A percentile compares a stretch with the other conserved stretches of the same genome.
These are phyloP conservation scores for Rostrohypoxylon terebratum DNA, from an alignment of 495 filamentous ascomycete genomes.

Conservation along the genomic window DNA sequence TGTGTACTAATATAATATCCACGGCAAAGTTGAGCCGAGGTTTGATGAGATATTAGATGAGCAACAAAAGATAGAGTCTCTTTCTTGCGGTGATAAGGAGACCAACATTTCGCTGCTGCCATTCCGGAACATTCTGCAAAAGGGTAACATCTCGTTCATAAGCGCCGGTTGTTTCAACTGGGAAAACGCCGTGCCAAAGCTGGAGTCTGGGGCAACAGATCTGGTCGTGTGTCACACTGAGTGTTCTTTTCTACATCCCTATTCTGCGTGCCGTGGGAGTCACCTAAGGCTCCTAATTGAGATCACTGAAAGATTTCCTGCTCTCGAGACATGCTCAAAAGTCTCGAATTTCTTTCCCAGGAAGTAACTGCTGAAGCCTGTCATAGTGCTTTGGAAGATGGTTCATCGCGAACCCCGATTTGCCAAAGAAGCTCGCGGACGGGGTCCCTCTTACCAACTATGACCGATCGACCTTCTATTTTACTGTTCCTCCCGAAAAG, in stretches of 20 bases:
- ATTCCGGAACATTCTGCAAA: slow-evolving; percentile 58
- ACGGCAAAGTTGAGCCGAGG: slow-evolving; percentile 69
- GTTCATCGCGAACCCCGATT: slow-evolving; percentile 76
- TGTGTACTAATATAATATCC: slow-evolving; percentile 36
- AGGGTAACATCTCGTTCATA: slow-evolving; percentile 61
- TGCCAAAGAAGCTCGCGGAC: slow-evolving; percentile 67
- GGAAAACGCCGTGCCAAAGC: slow-evolving; percentile 59
- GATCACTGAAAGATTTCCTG: too few species aligned
- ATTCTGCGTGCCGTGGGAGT: too few species aligned
- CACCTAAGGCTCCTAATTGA: too few species aligned
- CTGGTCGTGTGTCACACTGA: slow-evolving; percentile 40
- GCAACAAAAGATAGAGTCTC: slow-evolving; percentile 56
- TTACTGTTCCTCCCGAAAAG: slow-evolving; percentile 54
- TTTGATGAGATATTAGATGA: slow-evolving; percentile 64
- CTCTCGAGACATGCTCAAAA: too few species aligned
- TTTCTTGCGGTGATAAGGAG: slow-evolving; percentile 52
- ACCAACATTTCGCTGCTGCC: slow-evolving; percentile 60
- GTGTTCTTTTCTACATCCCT: too few species aligned
- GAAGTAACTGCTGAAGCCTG: too few species aligned
- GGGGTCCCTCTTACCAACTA: slow-evolving; percentile 67
- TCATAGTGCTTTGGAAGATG: slow-evolving; percentile 61
- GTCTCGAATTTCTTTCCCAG: too few species aligned
- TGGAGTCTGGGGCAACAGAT: slow-evolving; percentile 63
- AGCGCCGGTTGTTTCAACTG: slow-evolving; percentile 69
- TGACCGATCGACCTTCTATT: slow-evolving; percentile 70